A percentile compares a stretch with the other conserved stretches of the same genome.
These are phyloP conservation scores for Phialocephala sp. DNA, from an alignment of 2,329 filamentous ascomycete species.

Conservation along the genomic window DNA sequence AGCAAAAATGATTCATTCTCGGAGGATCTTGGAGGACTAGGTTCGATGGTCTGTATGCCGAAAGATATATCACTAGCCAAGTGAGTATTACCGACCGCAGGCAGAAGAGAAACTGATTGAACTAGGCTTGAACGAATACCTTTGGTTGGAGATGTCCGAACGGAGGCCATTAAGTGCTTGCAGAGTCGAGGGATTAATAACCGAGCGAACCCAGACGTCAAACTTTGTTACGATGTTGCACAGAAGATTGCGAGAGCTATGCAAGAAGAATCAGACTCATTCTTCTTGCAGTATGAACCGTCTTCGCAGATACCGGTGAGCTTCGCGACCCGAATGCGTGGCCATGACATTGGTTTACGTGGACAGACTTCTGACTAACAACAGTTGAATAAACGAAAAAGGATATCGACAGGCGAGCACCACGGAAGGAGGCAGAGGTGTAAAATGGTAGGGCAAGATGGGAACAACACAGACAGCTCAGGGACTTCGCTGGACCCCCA, in stretches of 20 bases:
- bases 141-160: neutral
- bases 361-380: too few relatives aligned
- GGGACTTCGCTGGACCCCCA: too few relatives aligned
- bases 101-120: neutral
- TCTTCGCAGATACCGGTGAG: neutral
- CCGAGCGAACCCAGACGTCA: neutral
- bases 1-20: neutral
- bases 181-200: neutral
- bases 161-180: neutral
- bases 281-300: neutral
- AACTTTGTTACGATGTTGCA: neutral
- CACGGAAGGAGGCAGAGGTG: too few relatives aligned
- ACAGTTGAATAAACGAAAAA: too few relatives aligned
- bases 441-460: too few relatives aligned
- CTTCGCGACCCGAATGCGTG: neutral
- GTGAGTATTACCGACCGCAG: neutral
- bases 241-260: neutral
- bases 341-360: too few relatives aligned
- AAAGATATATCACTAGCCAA: neutral
- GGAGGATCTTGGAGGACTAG: neutral
- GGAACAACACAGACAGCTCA: too few relatives aligned
- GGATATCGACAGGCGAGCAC: too few relatives aligned
- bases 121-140: neutral
- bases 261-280: neutral
- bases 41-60: constrained; percentile 3